phyloP scores from a whole-genome alignment of 2,329 filamentous ascomycete species.

The Cordyceps sp. region DNA sequence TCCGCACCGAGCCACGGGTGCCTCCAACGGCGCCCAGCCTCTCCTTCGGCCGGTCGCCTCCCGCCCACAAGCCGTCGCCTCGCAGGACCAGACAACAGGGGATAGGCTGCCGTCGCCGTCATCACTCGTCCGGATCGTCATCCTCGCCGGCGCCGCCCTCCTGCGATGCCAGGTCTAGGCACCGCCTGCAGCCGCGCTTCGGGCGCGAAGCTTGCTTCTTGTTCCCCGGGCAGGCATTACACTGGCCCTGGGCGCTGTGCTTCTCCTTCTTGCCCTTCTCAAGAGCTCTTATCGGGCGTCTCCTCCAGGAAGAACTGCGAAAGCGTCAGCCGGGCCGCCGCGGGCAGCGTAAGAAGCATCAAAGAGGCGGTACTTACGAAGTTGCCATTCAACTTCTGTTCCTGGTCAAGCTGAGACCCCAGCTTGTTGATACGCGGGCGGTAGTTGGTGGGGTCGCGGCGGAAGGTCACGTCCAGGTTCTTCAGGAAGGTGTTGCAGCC shows the following conservation, averaged over 20 bases:
- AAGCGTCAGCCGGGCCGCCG: conserved; percentile 4
- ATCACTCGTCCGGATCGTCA: conserved; percentile 47
- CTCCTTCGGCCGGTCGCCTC: no score
- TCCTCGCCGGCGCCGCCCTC: conserved; percentile 42
- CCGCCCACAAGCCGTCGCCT: no score
- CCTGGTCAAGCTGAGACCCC: conserved; percentile 89
- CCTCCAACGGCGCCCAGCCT: no score
- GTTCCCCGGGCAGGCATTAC: conserved; percentile 25
- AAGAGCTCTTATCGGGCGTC: conserved; percentile 32
- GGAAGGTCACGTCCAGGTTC: conserved; percentile 96
- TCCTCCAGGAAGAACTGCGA: conserved; percentile 88
- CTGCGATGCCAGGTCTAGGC: conserved; percentile 18
- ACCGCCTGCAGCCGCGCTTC: conserved; percentile 12
- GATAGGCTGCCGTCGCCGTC: conserved; percentile 43
- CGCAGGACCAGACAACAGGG: conserved; percentile 52
- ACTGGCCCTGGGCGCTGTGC: conserved; percentile 12
- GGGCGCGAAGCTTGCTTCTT: conserved; percentile 22
- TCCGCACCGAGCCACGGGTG: no score
- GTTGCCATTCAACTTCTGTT: conserved; percentile 88
- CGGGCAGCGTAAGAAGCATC: background rate
- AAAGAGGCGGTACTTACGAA: conserved; percentile 46
- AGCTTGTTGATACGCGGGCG: conserved; percentile 97
- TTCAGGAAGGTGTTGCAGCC: conserved; percentile 95
- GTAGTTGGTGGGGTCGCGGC: conserved; percentile 90
- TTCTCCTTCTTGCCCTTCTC: conserved; percentile 33